A percentile compares a stretch with the other conserved stretches of the same genome.
Evolutionary conservation across 177 flowering plant genomes (phyloP).

Genomic region (Vitis hybrid): DNA sequence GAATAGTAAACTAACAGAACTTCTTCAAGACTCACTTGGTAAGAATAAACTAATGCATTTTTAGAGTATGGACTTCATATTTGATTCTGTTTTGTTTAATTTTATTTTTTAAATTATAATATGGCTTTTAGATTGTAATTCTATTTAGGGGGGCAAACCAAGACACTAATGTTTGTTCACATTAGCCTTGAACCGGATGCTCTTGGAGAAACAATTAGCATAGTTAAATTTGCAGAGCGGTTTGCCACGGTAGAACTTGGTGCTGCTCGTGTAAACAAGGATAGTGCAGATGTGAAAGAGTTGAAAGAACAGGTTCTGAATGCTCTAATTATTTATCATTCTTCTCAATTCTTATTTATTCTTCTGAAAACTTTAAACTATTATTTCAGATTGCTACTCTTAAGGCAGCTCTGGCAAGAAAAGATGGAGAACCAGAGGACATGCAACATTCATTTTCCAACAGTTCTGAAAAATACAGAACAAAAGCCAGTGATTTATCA

Average conservation of each 20-base stretch:
- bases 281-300: conserved; percentile 75
- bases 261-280: conserved; percentile 84
- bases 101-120: no score
- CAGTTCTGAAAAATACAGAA: conserved; percentile 29
- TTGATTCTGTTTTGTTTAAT: no score
- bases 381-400: conserved; percentile 73
- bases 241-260: conserved; percentile 96
- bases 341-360: background rate
- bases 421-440: conserved; percentile 39
- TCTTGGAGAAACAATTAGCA: conserved; percentile 85
- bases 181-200: conserved; percentile 94
- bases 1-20: no score
- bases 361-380: background rate
- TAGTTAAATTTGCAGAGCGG: conserved; percentile 92
- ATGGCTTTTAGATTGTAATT: no score
- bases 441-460: conserved; percentile 21
- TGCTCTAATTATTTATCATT: background rate
- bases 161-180: conserved; percentile 96
- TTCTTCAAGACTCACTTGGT: no score
- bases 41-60: no score
- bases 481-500: conserved; percentile 31
- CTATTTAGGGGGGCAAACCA: conserved; percentile 85
- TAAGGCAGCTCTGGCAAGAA: conserved; percentile 65
- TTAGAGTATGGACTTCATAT: no score
- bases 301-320: conserved; percentile 81